Evolutionary conservation across 352 stramenopile genomes (phyloP), one percentile per base, ranked within the genome.

Genomic region (Phytopythium oedochilum): DNA sequence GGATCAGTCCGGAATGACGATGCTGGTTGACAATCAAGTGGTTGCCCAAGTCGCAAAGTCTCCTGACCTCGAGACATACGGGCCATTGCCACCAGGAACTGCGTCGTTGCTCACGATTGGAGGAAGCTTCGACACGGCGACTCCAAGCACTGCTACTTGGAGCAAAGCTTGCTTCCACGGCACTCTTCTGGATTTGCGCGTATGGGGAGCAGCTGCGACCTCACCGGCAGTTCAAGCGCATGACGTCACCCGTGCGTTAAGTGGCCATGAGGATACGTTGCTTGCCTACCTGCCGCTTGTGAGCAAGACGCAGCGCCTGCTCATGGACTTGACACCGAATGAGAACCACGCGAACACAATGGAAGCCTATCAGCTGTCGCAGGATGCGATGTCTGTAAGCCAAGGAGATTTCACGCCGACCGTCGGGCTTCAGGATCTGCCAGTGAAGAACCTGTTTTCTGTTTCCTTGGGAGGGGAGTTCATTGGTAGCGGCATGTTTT

Each of bases 241-340:
- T 14, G 70, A 63, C 23, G 53, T 78, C 34, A 57, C 14, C 46
- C 59, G 57, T 18, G 65, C 55, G 34, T 74, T 75, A 42, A 73
- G 57, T 29, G 79, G 64, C 53, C 50, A 55, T 60, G 69, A 75
- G 78, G 51, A 43, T 0, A 64, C 78, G 34, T 56, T 95, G 28
- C 51, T 90, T 18, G 81, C 75, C 12, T 93, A 95, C 47, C 89
- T 87, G 36, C 83, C 83, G 9, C 56, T 95, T n/a, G 78, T 83
- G 32, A 78, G 85, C 3, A 56, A 76, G n/a, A 72, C 68, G 0
- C 74, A 85, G 53, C 70, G 81, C 11, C 60, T 93, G 18, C 47
- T 94, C 34, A 59, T 92, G 50, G 85, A 95, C 61, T 23, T 75
- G 15, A 89, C 81, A 3, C 73, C 72, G 25, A 61, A 87, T 35